Evolutionary conservation across 2,329 filamentous ascomycete genomes (phyloP).

Genomic region (Allantophomopsis cytisporea): DNA sequence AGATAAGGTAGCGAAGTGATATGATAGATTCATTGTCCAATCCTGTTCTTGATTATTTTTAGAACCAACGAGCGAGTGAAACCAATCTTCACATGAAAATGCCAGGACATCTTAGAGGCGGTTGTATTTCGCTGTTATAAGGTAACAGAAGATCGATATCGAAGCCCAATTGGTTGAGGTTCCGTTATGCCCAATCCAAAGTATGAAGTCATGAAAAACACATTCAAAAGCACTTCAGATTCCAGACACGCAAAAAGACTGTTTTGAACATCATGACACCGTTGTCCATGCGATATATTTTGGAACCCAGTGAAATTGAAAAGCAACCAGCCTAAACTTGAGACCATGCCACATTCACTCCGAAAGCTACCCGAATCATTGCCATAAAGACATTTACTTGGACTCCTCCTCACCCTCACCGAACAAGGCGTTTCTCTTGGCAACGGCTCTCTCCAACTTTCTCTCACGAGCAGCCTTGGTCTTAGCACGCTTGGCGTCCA

Average conservation of each 20-base stretch:
- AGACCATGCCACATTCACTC: conserved; percentile 19
- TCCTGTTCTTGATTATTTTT: too few species aligned
- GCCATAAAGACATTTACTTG: conserved; percentile 14
- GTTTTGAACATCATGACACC: conserved; percentile 14
- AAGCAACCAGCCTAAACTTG: conserved; percentile 19
- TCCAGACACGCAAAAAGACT: not conserved
- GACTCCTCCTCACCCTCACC: conserved; percentile 47
- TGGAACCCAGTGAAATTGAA: conserved; percentile 16
- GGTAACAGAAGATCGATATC: too few species aligned
- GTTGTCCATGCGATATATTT: conserved; percentile 19
- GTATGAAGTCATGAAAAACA: too few species aligned
- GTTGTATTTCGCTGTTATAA: too few species aligned
- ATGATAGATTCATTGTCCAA: too few species aligned
- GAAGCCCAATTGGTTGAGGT: too few species aligned
- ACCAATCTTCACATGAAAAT: too few species aligned
- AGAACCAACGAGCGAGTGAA: too few species aligned
- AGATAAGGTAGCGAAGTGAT: too few species aligned
- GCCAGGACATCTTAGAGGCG: too few species aligned
- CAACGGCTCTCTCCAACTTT: conserved; percentile 80
- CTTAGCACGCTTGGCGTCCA: conserved; percentile 99
- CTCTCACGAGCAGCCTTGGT: conserved; percentile 99
- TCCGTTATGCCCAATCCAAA: too few species aligned
- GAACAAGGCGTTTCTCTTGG: conserved; percentile 80
- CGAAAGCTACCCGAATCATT: conserved; percentile 10
- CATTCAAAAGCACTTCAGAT: too few species aligned